Percentiles rank a stretch among this genome's conserved stretches.
These are phyloP conservation scores for Cryphonectria nitschkei DNA, from an alignment of 2,329 filamentous ascomycete species.

Conservation along the genomic window DNA sequence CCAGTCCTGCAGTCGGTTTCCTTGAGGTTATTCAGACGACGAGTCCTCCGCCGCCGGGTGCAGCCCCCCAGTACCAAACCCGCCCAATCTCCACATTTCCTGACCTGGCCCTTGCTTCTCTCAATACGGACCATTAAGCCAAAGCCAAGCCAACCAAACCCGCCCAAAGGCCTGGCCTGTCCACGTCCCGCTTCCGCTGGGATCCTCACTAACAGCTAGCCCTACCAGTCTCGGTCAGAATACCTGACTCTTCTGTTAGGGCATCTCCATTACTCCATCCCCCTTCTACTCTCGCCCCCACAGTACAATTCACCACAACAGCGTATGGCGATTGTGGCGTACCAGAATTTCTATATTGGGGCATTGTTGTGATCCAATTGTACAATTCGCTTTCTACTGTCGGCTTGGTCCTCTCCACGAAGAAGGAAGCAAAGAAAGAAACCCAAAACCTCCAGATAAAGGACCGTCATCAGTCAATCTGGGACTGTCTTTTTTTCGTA, in stretches of 20 bases:
- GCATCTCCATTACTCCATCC: background rate
- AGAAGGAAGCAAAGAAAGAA: background rate
- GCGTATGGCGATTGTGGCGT: background rate
- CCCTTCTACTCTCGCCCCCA: background rate
- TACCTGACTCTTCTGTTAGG: constrained; percentile 22
- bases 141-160: constrained; percentile 3
- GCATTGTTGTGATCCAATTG: constrained; percentile 6
- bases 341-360: background rate
- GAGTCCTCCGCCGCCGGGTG: constrained; percentile 7
- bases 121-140: background rate
- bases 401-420: background rate
- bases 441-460: too few relatives aligned
- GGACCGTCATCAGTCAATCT: too few relatives aligned
- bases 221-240: constrained; percentile 14
- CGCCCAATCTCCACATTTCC: constrained; percentile 26
- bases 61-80: constrained; percentile 20
- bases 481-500: background rate
- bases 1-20: constrained; percentile 12
- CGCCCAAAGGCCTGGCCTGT: background rate
- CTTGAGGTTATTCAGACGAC: constrained; percentile 34
- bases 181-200: constrained; percentile 6
- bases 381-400: background rate
- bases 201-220: constrained; percentile 19
- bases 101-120: constrained; percentile 20
- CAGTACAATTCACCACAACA: constrained; percentile 3